Evolutionary conservation across 306 rosid species (phyloP).

Genomic region (Cucumis sativus): Cucumber_9930_V3 NC_026657.2:22923501-22924000

Average conservation of each 20-base stretch:
- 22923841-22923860: slow-evolving; percentile 60
- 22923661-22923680: slow-evolving; percentile 25
- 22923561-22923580: neutral
- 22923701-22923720: slow-evolving; percentile 55
- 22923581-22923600: neutral
- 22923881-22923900: slow-evolving; percentile 51
- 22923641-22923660: neutral
- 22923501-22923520: neutral
- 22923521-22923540: no score
- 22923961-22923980: slow-evolving; percentile 54
- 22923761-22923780: slow-evolving; percentile 24
- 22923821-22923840: slow-evolving; percentile 52
- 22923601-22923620: neutral
- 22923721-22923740: slow-evolving; percentile 44
- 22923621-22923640: neutral
- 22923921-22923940: slow-evolving; percentile 33
- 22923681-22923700: slow-evolving; percentile 26
- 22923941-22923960: slow-evolving; percentile 52
- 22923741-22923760: slow-evolving; percentile 31
- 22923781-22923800: slow-evolving; percentile 19
- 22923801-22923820: slow-evolving; percentile 44
- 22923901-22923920: slow-evolving; percentile 52
- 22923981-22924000: slow-evolving; percentile 30
- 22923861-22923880: slow-evolving; percentile 51
- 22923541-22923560: neutral